Conservation (phyloP, 2,329 filamentous ascomycete species). For the Arthrocladium fulminans region DNA sequence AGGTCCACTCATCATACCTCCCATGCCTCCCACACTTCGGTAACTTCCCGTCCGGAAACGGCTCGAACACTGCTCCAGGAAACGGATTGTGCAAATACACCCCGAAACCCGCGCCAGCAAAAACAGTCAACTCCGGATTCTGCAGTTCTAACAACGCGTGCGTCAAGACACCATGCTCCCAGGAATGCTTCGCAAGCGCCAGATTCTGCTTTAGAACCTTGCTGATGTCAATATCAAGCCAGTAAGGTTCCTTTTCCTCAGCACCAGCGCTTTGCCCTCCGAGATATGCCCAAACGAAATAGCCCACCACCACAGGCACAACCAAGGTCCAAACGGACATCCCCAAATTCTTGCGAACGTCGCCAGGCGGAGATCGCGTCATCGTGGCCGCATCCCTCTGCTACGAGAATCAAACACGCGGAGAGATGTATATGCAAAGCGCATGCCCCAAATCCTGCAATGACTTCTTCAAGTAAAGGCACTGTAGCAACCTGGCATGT, state of each 20-base stretch:
- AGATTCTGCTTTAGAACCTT: slow-evolving; percentile 8
- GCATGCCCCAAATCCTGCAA: no score
- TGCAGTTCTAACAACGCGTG: slow-evolving; percentile 18
- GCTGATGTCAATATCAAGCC: neutral
- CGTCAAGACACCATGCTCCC: slow-evolving; percentile 14
- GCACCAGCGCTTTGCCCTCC: neutral
- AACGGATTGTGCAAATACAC: neutral
- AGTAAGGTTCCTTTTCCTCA: neutral
- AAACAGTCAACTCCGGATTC: slow-evolving; percentile 14
- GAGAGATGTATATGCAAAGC: no score
- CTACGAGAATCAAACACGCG: no score
- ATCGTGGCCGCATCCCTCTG: no score
- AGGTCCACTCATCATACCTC: slow-evolving; percentile 5
- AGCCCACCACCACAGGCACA: neutral
- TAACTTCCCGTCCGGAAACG: slow-evolving; percentile 4
- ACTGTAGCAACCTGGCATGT: no score
- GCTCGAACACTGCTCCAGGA: neutral
- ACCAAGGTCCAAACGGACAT: no score
- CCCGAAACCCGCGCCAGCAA: slow-evolving; percentile 8
- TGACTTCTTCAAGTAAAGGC: no score
- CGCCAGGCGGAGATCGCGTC: no score
- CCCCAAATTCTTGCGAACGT: no score
- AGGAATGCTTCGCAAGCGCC: neutral
- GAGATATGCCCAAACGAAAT: neutral
- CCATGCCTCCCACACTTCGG: slow-evolving; percentile 2